phyloP scores from a whole-genome alignment of 1,139 yeast genomes.

The Trichomonascaceae sp. region DNA sequence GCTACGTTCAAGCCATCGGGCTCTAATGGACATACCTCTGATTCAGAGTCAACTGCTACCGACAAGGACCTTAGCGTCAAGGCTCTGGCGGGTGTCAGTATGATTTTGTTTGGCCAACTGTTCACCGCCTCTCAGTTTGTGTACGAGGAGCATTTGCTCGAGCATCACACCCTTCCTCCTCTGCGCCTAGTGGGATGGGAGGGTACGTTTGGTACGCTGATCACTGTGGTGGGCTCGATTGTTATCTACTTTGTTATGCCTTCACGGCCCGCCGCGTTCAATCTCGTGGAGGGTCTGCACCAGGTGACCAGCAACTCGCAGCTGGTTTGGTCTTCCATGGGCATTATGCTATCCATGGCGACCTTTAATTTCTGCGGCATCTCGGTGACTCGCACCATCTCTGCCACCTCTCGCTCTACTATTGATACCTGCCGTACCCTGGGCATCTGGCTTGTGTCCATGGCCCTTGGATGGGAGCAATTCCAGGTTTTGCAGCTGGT shows the following conservation, averaged over 20 bases:
- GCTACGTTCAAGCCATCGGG: constrained; percentile 30
- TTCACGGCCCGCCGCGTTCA: constrained; percentile 26
- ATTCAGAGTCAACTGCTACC: no score
- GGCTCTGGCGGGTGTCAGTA: constrained; percentile 36
- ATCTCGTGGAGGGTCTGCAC: constrained; percentile 37
- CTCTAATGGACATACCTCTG: constrained; percentile 2
- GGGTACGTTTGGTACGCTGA: constrained; percentile 50
- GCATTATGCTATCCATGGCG: constrained; percentile 63
- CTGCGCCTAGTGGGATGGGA: constrained; percentile 61
- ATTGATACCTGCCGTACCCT: constrained; percentile 69
- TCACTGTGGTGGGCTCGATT: constrained; percentile 34
- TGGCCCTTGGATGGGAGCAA: constrained; percentile 65
- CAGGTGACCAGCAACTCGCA: constrained; percentile 34
- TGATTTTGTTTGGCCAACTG: constrained; percentile 50
- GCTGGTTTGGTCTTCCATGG: constrained; percentile 40
- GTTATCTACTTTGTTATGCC: constrained; percentile 32
- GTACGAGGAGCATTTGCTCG: constrained; percentile 57
- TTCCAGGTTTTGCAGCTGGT: constrained; percentile 47
- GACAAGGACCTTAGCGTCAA: constrained; percentile 6
- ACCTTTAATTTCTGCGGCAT: constrained; percentile 65
- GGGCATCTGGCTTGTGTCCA: constrained; percentile 65
- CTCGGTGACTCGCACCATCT: constrained; percentile 48
- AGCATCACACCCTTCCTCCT: constrained; percentile 43
- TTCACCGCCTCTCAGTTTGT: constrained; percentile 70
- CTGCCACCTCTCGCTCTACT: constrained; percentile 72